A percentile compares a stretch with the other conserved stretches of the same genome.
These are phyloP conservation scores for Alternaria rosae DNA, from an alignment of 2,329 filamentous ascomycete species.

Conservation along the genomic window DNA sequence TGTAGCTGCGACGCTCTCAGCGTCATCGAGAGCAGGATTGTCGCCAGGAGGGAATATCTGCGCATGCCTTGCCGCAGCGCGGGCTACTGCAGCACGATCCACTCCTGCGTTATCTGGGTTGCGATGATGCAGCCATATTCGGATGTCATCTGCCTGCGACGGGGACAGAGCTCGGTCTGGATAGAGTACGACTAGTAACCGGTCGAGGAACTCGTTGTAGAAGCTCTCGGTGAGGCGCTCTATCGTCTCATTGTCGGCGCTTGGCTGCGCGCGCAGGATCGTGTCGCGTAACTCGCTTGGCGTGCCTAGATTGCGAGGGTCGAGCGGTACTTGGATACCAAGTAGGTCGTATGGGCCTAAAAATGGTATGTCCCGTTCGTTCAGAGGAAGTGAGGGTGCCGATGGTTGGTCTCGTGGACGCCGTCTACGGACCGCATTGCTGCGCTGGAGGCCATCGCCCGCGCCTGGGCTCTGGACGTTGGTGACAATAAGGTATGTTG, in stretches of 20 bases:
- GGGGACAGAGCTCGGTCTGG: constrained; percentile 27
- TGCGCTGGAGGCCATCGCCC: constrained; percentile 62
- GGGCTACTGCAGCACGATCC: constrained; percentile 14
- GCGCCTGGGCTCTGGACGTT: constrained; percentile 40
- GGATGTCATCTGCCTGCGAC: constrained; percentile 28
- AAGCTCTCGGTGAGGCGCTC: constrained; percentile 29
- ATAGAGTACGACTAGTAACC: constrained; percentile 33
- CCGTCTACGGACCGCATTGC: constrained; percentile 69
- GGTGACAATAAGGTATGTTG: constrained; percentile 66
- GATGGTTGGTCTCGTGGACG: constrained; percentile 33
- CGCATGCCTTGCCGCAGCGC: constrained; percentile 34
- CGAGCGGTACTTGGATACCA: constrained; percentile 31
- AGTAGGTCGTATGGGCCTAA: constrained; percentile 39
- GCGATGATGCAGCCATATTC: constrained; percentile 24
- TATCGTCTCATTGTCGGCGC: constrained; percentile 28
- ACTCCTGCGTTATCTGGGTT: constrained; percentile 19
- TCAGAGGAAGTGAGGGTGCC: constrained; percentile 21
- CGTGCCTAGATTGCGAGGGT: constrained; percentile 30
- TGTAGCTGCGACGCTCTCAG: constrained; percentile 43
- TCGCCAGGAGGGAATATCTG: constrained; percentile 18
- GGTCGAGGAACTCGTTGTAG: constrained; percentile 43
- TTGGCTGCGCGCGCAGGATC: constrained; percentile 27
- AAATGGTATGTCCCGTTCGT: constrained; percentile 28
- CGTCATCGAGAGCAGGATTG: constrained; percentile 20
- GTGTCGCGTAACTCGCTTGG: constrained; percentile 31